These are phyloP conservation scores for Aspergillus pseudoviridinutans DNA, from an alignment of 2,329 filamentous ascomycete species.

Conservation along the genomic window DNA sequence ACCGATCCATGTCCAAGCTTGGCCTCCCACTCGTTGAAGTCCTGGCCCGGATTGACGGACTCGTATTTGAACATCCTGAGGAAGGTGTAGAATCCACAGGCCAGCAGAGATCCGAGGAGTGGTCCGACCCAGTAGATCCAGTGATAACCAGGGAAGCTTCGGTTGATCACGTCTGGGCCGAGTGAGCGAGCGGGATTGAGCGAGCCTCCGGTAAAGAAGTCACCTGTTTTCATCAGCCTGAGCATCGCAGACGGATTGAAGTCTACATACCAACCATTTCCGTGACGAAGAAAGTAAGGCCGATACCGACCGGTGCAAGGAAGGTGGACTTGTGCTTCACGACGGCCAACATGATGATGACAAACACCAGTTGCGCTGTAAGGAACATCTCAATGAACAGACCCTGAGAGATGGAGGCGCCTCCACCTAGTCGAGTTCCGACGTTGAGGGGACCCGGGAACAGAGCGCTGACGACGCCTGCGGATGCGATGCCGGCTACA, in stretches of 20 bases:
- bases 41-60: constrained; percentile 50
- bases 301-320: constrained; percentile 68
- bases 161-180: constrained; percentile 45
- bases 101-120: constrained; percentile 43
- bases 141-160: constrained; percentile 44
- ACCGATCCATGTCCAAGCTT: constrained; percentile 17
- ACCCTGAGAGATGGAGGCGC: constrained; percentile 53
- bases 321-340: constrained; percentile 72
- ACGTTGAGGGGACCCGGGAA: constrained; percentile 57
- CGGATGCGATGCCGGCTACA: constrained; percentile 56
- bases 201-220: constrained; percentile 47
- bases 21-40: constrained; percentile 46
- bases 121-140: constrained; percentile 53
- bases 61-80: constrained; percentile 44
- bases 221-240: constrained; percentile 25
- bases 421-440: constrained; percentile 52
- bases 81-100: constrained; percentile 47
- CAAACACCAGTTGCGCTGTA: constrained; percentile 60
- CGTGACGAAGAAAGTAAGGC: constrained; percentile 63
- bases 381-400: constrained; percentile 66
- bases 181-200: constrained; percentile 49
- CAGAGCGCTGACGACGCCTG: constrained; percentile 54
- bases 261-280: constrained; percentile 44
- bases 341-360: constrained; percentile 65
- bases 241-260: background rate